Percentiles rank a stretch among this genome's conserved stretches.
Evolutionary conservation across 106 monocot species (phyloP).

Genomic region (Hemerocallis citrina): DNA sequence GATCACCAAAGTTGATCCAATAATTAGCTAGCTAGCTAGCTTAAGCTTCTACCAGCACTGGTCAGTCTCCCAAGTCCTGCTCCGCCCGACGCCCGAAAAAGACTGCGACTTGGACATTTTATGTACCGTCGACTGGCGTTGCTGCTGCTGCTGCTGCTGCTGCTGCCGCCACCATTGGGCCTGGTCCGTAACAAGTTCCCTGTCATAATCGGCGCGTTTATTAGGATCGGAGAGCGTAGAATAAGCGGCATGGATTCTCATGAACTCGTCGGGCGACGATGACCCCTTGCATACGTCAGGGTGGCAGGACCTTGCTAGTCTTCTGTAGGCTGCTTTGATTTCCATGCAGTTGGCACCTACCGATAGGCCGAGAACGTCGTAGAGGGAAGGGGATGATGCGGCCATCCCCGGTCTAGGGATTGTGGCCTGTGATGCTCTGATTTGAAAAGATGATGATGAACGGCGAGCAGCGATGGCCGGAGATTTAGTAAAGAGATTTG

Average conservation of each 20-base stretch:
- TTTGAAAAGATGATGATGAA: not conserved
- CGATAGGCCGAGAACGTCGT: conserved; percentile 10
- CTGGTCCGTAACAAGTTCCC: not conserved
- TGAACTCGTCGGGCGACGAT: conserved; percentile 14
- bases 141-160: not conserved
- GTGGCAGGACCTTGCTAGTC: conserved; percentile 3
- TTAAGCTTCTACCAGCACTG: conserved; percentile 34
- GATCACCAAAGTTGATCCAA: too few species aligned
- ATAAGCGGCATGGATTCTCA: conserved; percentile 15
- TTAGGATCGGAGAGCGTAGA: conserved; percentile 21
- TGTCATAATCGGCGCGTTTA: conserved; percentile 16
- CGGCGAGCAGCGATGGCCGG: not conserved
- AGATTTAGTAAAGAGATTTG: not conserved
- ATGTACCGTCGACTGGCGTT: not conserved
- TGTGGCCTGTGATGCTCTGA: not conserved
- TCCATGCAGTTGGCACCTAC: not conserved
- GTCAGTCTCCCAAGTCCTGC: conserved; percentile 22
- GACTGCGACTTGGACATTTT: not conserved
- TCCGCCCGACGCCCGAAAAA: not conserved
- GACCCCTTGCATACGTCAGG: not conserved
- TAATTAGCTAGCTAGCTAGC: not conserved
- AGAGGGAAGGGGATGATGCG: conserved; percentile 2
- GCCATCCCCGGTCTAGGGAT: not conserved
- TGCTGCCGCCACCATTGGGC: not conserved
- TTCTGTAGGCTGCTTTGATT: conserved; percentile 9